Evolutionary conservation across 768 basidiomycete species (phyloP).

Genomic region (Hygrophoropsis aurantiaca): DNA sequence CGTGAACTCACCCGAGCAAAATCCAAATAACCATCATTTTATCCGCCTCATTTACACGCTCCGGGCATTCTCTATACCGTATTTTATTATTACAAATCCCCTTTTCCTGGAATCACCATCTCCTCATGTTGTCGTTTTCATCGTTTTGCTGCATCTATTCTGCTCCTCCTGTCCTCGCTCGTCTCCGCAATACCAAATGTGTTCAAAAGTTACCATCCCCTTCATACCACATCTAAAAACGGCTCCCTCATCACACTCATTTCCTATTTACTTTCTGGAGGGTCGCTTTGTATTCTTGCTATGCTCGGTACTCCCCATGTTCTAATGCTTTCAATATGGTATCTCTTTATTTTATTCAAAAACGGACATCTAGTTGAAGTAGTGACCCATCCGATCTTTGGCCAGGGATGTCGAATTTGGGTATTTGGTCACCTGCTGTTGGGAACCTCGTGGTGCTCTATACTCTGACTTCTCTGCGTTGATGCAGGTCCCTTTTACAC

Average conservation of each 20-base stretch:
- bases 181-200: slow-evolving; percentile 15
- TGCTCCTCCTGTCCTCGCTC: slow-evolving; percentile 15
- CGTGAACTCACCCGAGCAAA: no score
- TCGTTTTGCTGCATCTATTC: slow-evolving; percentile 16
- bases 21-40: not conserved
- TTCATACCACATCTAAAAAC: slow-evolving; percentile 13
- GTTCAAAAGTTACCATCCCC: slow-evolving; percentile 7
- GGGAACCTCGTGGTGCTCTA: no score
- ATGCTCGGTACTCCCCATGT: slow-evolving; percentile 36
- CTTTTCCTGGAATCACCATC: slow-evolving; percentile 15
- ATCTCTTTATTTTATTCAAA: slow-evolving; percentile 28
- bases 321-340: slow-evolving; percentile 36
- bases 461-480: no score
- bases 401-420: no score
- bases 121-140: slow-evolving; percentile 21
- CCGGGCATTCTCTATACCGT: slow-evolving; percentile 24
- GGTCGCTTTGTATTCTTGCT: slow-evolving; percentile 31
- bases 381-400: no score
- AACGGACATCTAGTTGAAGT: no score
- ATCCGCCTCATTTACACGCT: slow-evolving; percentile 15
- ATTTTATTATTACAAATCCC: slow-evolving; percentile 20
- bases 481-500: no score
- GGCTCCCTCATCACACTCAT: slow-evolving; percentile 29
- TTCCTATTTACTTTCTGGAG: slow-evolving; percentile 22
- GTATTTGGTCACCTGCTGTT: no score